phyloP scores from a whole-genome alignment of 2,329 filamentous ascomycete genomes.

The Alternaria ventricosa region DNA sequence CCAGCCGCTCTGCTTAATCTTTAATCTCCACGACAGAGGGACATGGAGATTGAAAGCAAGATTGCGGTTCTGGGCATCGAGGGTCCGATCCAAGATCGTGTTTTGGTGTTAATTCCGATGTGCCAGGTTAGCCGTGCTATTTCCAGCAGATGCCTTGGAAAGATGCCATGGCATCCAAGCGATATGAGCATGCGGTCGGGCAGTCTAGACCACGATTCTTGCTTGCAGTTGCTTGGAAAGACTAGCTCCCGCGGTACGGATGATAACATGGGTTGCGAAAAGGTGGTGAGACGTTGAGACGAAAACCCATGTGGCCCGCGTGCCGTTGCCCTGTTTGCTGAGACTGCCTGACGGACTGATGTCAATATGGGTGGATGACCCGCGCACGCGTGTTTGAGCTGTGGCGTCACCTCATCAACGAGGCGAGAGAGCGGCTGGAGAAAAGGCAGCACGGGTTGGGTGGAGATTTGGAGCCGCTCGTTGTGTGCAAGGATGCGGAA shows the following conservation, averaged over 20 bases:
- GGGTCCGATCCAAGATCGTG: neutral
- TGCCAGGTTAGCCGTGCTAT: neutral
- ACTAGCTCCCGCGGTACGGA: neutral
- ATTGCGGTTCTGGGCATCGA: neutral
- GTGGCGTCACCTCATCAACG: slow-evolving; percentile 9
- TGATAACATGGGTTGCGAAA: slow-evolving; percentile 1
- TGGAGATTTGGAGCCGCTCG: neutral
- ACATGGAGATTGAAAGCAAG: neutral
- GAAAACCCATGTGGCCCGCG: neutral
- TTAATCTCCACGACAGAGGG: neutral
- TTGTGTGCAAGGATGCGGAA: neutral
- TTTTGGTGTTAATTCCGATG: neutral
- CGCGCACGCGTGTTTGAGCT: neutral
- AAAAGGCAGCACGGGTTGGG: neutral
- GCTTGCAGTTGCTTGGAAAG: neutral
- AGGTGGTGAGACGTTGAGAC: slow-evolving; percentile 6
- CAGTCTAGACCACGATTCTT: neutral
- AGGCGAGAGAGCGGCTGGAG: neutral
- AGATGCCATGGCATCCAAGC: neutral
- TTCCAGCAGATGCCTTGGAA: neutral
- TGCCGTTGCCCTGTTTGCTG: slow-evolving; percentile 8
- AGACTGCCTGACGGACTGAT: neutral
- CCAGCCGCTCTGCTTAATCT: neutral
- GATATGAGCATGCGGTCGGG: neutral
- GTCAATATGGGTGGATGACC: neutral